Evolutionary conservation across 2,329 filamentous ascomycete genomes (phyloP), one percentile per base, ranked within the genome.

Genomic region (Chaetothyriales sp.): DNA sequence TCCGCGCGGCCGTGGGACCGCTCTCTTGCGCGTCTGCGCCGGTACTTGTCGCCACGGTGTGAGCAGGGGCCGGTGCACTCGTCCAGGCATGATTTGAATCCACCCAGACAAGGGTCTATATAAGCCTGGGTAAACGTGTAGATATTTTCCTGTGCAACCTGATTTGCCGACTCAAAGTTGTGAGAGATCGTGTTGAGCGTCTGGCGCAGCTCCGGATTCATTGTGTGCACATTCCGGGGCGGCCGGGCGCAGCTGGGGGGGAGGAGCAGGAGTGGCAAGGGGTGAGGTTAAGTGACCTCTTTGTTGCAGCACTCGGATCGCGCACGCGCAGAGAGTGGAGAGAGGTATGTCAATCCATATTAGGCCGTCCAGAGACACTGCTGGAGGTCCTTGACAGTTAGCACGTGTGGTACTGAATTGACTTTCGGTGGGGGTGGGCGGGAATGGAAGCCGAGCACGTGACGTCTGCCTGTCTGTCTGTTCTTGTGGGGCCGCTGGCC

Each of bases 101-200:
- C 80, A 1, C 74, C 71, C 36, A 95, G 72, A 64, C 90, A 95
- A 0, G 90, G 90, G 52, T 75, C 79, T 61, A 96, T 75, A 68
- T 95, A 95, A 60, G 79, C 74, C 64, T 95, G 86, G 51, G 86
- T 81, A 63, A 95, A 92, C 54, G 81, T 81, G 77, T 89, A 96
- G 62, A 96, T 84, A 51, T 84, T 83, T 46, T 86, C 87, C 54
- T 92, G 89, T n/a, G 90, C 88, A 51, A 86, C 83, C 65, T 94
- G 87, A 54, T 93, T 94, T 46, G 86, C 87, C 28, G 84, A 78
- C 68, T 95, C 90, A 67, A 93, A 80, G 62, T 90, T 94, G 60
- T 92, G 84, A 5, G 86, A 83, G 65, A 95, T 83, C 64, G 92
- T 86, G 66, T 95, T 93, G 78, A 94, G 86, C 61, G 86, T 87